These are phyloP conservation scores for Leucosporidium yakuticum DNA, from an alignment of 768 basidiomycete species.

Conservation along the genomic window DNA sequence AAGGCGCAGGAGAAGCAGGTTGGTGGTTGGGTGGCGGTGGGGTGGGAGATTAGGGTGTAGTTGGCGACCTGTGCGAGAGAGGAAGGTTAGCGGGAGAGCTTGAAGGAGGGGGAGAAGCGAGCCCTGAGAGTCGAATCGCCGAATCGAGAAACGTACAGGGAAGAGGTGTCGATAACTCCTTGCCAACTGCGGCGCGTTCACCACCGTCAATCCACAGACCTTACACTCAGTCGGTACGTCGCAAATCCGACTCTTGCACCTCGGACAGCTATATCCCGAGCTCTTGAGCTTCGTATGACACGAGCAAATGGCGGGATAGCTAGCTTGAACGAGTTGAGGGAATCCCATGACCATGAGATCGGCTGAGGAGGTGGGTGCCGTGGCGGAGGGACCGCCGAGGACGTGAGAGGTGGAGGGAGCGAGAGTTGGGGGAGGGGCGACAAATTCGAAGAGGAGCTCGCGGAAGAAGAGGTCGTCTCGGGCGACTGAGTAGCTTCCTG, in stretches of 20 bases:
- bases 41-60: background rate
- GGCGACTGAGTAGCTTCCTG: slow-evolving; percentile 78
- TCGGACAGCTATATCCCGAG: slow-evolving; percentile 89
- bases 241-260: slow-evolving; percentile 87
- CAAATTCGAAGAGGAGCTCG: slow-evolving; percentile 88
- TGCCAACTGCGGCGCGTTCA: slow-evolving; percentile 93
- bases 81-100: background rate
- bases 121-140: too few relatives aligned
- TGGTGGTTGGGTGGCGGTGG: background rate
- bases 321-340: slow-evolving; percentile 75
- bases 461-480: slow-evolving; percentile 96
- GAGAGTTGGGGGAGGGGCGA: slow-evolving; percentile 75
- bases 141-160: slow-evolving; percentile 55
- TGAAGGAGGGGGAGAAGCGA: background rate
- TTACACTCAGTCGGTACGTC: slow-evolving; percentile 98
- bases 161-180: slow-evolving; percentile 93
- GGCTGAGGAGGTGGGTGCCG: slow-evolving; percentile 53
- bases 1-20: slow-evolving; percentile 75
- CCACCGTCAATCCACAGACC: slow-evolving; percentile 94
- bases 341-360: slow-evolving; percentile 99
- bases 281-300: slow-evolving; percentile 90
- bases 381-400: slow-evolving; percentile 52
- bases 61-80: slow-evolving; percentile 15
- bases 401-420: slow-evolving; percentile 33
- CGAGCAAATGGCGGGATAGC: slow-evolving; percentile 75